Evolutionary conservation across 768 basidiomycete species (phyloP).

Genomic region (Tephrocybe sp.): DNA sequence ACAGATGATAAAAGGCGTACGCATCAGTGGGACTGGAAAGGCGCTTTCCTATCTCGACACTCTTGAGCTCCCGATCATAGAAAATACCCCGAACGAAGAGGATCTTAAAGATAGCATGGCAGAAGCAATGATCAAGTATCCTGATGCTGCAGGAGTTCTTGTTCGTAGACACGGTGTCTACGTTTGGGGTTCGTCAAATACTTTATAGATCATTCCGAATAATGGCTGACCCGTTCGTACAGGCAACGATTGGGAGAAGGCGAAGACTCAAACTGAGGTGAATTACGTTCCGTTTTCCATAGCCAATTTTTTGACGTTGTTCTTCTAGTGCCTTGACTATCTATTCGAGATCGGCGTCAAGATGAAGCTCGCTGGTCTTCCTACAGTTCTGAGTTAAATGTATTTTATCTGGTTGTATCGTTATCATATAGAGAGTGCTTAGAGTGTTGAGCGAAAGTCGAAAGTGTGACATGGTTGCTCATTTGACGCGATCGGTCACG

Average conservation of each 20-base stretch:
- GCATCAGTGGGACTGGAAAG: constrained; percentile 72
- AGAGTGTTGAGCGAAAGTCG: too few relatives aligned
- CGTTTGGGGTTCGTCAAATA: constrained; percentile 67
- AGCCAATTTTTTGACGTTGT: constrained; percentile 11
- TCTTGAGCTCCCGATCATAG: constrained; percentile 83
- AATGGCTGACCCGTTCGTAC: too few relatives aligned
- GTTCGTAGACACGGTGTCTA: constrained; percentile 82
- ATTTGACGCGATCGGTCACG: constrained; percentile 24
- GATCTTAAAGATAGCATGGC: constrained; percentile 89
- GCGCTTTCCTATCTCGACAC: constrained; percentile 85
- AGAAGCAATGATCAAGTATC: constrained; percentile 77
- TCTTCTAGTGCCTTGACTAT: constrained; percentile 78
- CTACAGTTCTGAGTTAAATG: constrained; percentile 39
- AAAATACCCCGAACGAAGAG: constrained; percentile 89
- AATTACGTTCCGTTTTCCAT: not conserved
- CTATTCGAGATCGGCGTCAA: constrained; percentile 87
- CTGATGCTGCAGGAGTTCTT: constrained; percentile 75
- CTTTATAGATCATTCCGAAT: not conserved
- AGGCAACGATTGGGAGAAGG: constrained; percentile 81
- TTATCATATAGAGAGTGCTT: too few relatives aligned
- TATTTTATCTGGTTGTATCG: not conserved
- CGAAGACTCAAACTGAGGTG: constrained; percentile 86
- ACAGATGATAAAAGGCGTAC: constrained; percentile 92
- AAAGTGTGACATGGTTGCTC: not conserved
- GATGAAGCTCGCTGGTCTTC: constrained; percentile 67